A percentile compares a stretch with the other conserved stretches of the same genome.
Evolutionary conservation across 2,329 filamentous ascomycete species (phyloP).

Genomic region (Colletotrichum cereale): DNA sequence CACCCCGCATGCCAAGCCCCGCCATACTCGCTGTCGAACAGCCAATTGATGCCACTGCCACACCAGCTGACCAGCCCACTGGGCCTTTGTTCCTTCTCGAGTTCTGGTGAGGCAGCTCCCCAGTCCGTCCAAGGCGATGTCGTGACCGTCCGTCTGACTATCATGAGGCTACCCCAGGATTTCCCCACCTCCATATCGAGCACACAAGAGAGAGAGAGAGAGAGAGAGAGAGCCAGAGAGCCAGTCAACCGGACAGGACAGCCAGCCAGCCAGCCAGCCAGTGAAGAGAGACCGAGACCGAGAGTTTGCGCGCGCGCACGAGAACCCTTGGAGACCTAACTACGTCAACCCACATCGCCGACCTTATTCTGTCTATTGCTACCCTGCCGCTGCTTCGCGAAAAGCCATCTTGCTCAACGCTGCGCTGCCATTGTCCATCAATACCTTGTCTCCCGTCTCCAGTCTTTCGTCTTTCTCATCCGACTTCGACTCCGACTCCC

Average conservation of each 20-base stretch:
- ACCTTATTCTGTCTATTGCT: background rate
- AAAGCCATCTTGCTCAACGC: background rate
- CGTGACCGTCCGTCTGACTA: slow-evolving; percentile 6
- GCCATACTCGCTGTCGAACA: slow-evolving; percentile 3
- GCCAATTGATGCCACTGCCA: slow-evolving; percentile 29
- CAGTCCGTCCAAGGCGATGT: slow-evolving; percentile 11
- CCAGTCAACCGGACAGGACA: background rate
- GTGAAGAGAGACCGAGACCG: background rate
- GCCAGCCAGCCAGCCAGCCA: too few relatives aligned
- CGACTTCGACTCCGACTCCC: too few relatives aligned
- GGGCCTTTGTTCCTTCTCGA: slow-evolving; percentile 3
- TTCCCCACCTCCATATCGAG: slow-evolving; percentile 31
- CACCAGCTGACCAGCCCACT: slow-evolving; percentile 28
- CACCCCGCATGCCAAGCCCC: slow-evolving; percentile 14
- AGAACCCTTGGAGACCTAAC: slow-evolving; percentile 31
- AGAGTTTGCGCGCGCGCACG: slow-evolving; percentile 1
- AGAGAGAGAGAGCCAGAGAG: background rate
- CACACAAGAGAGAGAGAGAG: background rate
- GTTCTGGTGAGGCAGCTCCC: too few relatives aligned
- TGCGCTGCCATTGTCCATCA: background rate
- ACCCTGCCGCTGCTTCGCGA: slow-evolving; percentile 2
- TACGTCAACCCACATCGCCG: slow-evolving; percentile 29
- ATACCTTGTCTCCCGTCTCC: slow-evolving; percentile 6
- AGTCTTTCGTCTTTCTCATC: background rate
- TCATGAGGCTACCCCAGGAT: slow-evolving; percentile 36